These are phyloP conservation scores for Phallus indusiatus DNA, from an alignment of 768 basidiomycete species.

Conservation along the genomic window DNA sequence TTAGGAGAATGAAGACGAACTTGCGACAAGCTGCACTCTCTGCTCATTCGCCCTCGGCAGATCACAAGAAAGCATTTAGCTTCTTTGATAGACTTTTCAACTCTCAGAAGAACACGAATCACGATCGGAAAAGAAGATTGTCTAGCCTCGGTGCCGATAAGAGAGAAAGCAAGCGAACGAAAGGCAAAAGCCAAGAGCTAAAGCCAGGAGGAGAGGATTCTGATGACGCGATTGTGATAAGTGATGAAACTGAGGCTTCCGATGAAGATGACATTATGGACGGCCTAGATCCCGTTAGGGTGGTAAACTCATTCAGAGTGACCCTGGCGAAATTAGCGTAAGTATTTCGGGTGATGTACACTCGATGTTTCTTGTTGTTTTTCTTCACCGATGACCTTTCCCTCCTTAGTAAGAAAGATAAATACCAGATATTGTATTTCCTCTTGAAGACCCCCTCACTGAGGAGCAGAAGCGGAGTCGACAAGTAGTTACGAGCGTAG, in stretches of 20 bases:
- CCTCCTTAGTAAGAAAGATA: constrained; percentile 35
- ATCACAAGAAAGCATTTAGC: constrained; percentile 14
- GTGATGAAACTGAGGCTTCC: constrained; percentile 4
- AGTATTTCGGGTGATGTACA: constrained; percentile 14
- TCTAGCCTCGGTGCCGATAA: not conserved
- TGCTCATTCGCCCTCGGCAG: constrained; percentile 4
- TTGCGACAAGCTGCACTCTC: constrained; percentile 18
- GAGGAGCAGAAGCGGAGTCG: constrained; percentile 38
- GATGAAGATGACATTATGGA: constrained; percentile 2
- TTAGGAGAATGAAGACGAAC: constrained; percentile 1
- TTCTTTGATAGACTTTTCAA: constrained; percentile 16
- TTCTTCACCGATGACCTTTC: constrained; percentile 13
- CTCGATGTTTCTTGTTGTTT: constrained; percentile 9
- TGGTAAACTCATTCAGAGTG: constrained; percentile 43
- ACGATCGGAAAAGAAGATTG: constrained; percentile 12
- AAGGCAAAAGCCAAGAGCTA: constrained; percentile 5
- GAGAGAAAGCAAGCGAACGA: not conserved
- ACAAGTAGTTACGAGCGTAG: constrained; percentile 45
- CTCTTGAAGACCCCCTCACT: constrained; percentile 53
- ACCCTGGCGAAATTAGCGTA: constrained; percentile 33
- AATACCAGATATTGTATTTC: constrained; percentile 81
- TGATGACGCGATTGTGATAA: constrained; percentile 7
- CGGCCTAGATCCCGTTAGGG: constrained; percentile 21
- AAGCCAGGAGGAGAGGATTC: not conserved
- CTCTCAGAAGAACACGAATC: constrained; percentile 22